Base-by-base conservation (phyloP, 2,329 filamentous ascomycete genomes). In the Hypoxylon sp. region DNA sequence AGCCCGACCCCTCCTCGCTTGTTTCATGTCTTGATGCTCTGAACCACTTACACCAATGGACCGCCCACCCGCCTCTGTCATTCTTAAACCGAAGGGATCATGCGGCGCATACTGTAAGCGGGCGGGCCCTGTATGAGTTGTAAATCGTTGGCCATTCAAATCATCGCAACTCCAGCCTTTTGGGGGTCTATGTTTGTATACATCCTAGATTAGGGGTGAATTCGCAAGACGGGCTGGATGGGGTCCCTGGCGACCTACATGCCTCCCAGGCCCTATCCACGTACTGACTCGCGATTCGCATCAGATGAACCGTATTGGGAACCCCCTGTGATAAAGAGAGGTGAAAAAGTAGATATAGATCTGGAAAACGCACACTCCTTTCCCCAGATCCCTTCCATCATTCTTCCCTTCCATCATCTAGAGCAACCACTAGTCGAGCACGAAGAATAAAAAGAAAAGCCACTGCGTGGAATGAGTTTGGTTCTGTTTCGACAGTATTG, bases 1-100 rank as follows among this genome's bases (percentile, higher is more conserved):
- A 32, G 63, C 56, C 70, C 62, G 69, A 72, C 61, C 68, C 60
- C 68, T 70, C 66, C 67, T 72, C 70, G 68, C 69, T 71, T 75
- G 73, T 75, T 75, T 75, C 73, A 75, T 71, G 62, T 74, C 65
- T 69, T 42, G 65, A 45, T 65, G 54, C 64, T 64, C 63, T 60
- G 56, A 58, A 56, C 70, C 72, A 68, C 68, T 72, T 69, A 64
- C 61, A 69, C 71, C 73, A 74, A 73, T 74, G 68, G 66, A 64
- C 59, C 50, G 64, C 56, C 60, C 63, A 69, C 70, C 69, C 58
- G 70, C 71, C 66, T 69, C 69, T 72, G 64, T 68, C 65, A 64
- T 69, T 61, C 56, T 62, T 62, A 67, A n/a, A 69, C 68, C 65
- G 64, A 68, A 72, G 69, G 70, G 66, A 71, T 70, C 67, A 70